Evolutionary conservation across 2,329 filamentous ascomycete species (phyloP), one percentile per base, ranked within the genome.

Genomic region (Sclerotiophoma versabilis): DNA sequence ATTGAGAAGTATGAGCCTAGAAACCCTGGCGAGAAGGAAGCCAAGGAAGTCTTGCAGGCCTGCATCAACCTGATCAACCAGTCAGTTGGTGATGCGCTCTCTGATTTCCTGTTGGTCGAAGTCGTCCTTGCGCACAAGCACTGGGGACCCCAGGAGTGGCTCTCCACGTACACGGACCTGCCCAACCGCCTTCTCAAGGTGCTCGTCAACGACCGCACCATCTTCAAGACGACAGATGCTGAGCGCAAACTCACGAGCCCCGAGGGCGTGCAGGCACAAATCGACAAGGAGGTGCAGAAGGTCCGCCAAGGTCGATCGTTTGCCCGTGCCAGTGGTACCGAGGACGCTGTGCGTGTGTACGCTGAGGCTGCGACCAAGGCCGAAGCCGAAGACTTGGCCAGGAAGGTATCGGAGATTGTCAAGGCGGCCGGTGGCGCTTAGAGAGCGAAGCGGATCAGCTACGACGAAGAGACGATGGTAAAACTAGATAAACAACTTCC

Each of bases 61-160:
- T 84, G 96, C 48, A 89, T 89, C 44, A 91, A 97, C 66, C 84
- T 99, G 60, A 96, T 99, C 81, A 99, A 99, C 82, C 95, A 99
- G 80, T 95, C 95, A 1, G 93, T 98, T 39, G 95, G 95, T 47
- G 95, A 99, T 73, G 95, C 95, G 39, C 84, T 99, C 52, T 96
- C 92, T 0, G 95, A 99, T 77, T 90, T 97, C 84, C 85, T 99
- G 38, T 87, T 99, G 70, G 93, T 98, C 32, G 95, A 99, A 77
- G 91, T 93, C 27, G 95, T 98, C 63, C 87, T 99, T 33, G 93
- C 95, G 6, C 92, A 98, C 84, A 98, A 97, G 81, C 84, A 83
- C 63, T 99, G 93, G 93, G 87, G 85, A 22, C 87, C 92, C 38
- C 88, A 88, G 73, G 92, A 98, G 74, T 99, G 95, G 95, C 87